Evolutionary conservation across 2,329 filamentous ascomycete genomes (phyloP).

Genomic region (Sporothrix humicola): DNA sequence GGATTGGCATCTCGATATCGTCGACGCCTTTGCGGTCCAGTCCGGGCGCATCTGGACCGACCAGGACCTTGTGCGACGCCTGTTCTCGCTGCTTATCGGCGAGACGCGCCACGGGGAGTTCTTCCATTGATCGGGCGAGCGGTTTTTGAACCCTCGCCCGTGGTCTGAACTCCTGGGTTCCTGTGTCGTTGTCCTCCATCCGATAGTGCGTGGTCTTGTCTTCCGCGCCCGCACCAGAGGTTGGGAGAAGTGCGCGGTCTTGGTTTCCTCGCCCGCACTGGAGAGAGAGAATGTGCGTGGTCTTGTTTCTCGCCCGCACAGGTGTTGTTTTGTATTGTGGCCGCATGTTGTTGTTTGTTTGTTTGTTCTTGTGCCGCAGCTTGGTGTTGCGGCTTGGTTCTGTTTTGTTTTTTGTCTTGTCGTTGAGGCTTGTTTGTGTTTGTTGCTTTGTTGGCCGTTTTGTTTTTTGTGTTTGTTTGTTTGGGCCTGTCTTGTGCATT

Average conservation of each 20-base stretch:
- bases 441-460: neutral
- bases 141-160: neutral
- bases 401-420: conserved; percentile 1
- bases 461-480: conserved; percentile 1
- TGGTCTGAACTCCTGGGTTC: neutral
- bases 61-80: conserved; percentile 54
- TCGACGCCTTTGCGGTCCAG: conserved; percentile 58
- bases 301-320: no score
- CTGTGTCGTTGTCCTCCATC: no score
- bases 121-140: neutral
- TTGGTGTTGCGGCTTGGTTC: neutral
- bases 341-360: no score
- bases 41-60: conserved; percentile 58
- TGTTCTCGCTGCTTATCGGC: conserved; percentile 60
- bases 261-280: no score
- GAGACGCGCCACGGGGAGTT: conserved; percentile 50
- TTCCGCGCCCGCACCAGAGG: no score
- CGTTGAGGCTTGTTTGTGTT: neutral
- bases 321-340: no score
- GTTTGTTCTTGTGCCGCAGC: no score
- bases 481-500: neutral
- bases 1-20: conserved; percentile 63
- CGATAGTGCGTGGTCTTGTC: no score
- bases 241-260: neutral
- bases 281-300: no score